Evolutionary conservation across 805 yeast genomes (phyloP), one percentile per base, ranked within the genome.

Genomic region (Torulaspora indica): DNA sequence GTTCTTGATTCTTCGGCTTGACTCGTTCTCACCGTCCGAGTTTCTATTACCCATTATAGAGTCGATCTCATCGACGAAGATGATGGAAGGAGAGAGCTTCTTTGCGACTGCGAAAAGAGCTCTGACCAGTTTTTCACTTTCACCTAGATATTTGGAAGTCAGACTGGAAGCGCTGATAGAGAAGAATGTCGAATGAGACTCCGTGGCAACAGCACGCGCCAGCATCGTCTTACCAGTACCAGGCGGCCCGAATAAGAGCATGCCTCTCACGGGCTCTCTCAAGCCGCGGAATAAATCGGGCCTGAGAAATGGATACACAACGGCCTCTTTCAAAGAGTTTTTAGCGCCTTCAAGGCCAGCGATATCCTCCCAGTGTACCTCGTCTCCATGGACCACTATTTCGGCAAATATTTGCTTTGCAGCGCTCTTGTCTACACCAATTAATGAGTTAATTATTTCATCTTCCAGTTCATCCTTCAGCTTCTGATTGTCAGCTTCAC

Each of bases 171-270:
- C 95, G 52, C 91, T 82, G 25, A 91, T 89, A 18, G 93, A 80
- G 64, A 91, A 91, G 60, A 91, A 91, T 0, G 96, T 90, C 0
- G 96, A 87, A 47, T 84, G 82, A 6, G 96, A 84, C 68, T 93
- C 98, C 2, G 95, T 86, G 2, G 97, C 98, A 2, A 93, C 97
- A 0, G 98, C 96, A 51, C 96, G 74, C 0, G 97, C 97, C 53
- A 91, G 75, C 98, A 91, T 90, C 1, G 97, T 90, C 60, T 93
- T 91, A 45, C 98, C 98, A 0, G 98, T 91, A n/a, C 98, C 98
- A 0, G 98, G 97, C 2, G 98, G 98, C 0, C 98, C 98, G 70
- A 89, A 91, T 33, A 91, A 67, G 15, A 91, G 72, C 95, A 93
- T 88, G n/a, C 98, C 98, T 46, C 95, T 70, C 0, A 95, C 90